Base-by-base conservation (phyloP, 768 basidiomycete genomes). In the Tricholoma flavovirens region DNA sequence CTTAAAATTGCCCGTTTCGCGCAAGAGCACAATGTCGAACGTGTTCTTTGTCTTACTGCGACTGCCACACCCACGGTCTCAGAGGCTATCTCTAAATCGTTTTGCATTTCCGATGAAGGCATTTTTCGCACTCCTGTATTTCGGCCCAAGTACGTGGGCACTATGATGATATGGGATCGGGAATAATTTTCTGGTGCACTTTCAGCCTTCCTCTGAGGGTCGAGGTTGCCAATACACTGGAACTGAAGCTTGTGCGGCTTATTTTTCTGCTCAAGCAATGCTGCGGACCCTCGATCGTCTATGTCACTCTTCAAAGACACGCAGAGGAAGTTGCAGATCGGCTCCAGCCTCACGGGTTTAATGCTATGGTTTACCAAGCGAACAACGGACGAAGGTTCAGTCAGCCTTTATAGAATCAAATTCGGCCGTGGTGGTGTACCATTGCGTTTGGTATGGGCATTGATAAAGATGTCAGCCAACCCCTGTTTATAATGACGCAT, bases 1-100 rank as follows among this genome's bases (percentile, higher is more conserved):
- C 49, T 60, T 4, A 60, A 60, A 32, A 60, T 60, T 19, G 56
- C 60, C 14, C 60, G 60, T 19, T 60, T 60, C 53, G 56, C 60
- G 2, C 35, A 35, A 11, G 56, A 60, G 42, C 51, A 55, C 12
- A 53, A 56, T 32, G 60, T 53, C 14, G 54, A 60, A 50, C 60
- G 56, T 4, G 60, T 60, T 21, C 48, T 60, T 12, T 60, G 60
- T 38, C 54, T 60, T 46, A 60, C 60, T 40, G 60, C 60, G 4
- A 60, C 60, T 19, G 60, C 60, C 29, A 60, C 60, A 22, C 54
- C 51, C 9, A 40, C 52, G 9, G 60, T 58, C 19, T 40, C 54
- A 1, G 24, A 56, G 30, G 60, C 58, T 24, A 58, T 60, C 5
- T 60, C 51, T 26, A 19, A 35, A 35, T 52, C 56, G 8, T 60